These are phyloP conservation scores for Trichoderma sp. DNA, from an alignment of 2,329 filamentous ascomycete species.

Conservation along the genomic window DNA sequence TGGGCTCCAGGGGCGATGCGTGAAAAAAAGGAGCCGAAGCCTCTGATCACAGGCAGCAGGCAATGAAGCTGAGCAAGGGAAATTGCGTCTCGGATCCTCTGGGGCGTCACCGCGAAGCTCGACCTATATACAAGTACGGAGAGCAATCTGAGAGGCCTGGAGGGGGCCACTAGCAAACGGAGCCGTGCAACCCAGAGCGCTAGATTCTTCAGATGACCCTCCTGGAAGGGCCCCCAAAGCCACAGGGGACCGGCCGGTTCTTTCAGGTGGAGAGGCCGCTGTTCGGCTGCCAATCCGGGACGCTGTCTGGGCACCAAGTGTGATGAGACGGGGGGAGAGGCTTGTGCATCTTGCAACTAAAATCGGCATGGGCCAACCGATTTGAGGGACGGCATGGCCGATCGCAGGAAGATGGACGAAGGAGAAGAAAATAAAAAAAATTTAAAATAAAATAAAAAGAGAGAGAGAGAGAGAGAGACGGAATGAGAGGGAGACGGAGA, in stretches of 20 bases:
- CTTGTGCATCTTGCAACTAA: constrained; percentile 3
- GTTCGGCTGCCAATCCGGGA: constrained; percentile 11
- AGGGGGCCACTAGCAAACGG: constrained; percentile 1
- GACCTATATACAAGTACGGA: constrained; percentile 15
- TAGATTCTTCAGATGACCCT: constrained; percentile 10
- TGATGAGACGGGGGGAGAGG: not conserved
- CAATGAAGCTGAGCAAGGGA: not conserved
- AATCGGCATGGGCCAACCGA: constrained; percentile 17
- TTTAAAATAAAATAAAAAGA: no score
- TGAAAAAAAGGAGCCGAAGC: not conserved
- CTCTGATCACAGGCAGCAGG: not conserved
- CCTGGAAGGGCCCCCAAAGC: not conserved
- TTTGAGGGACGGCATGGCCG: constrained; percentile 14
- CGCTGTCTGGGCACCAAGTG: constrained; percentile 2
- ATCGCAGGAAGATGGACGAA: not conserved
- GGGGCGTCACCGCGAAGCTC: constrained; percentile 11
- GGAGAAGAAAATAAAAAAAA: no score
- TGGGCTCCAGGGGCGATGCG: constrained; percentile 1
- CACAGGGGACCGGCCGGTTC: not conserved
- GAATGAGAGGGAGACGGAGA: not conserved
- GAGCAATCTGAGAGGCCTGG: not conserved
- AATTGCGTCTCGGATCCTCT: not conserved
- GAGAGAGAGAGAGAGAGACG: no score
- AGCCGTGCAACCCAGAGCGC: constrained; percentile 1
- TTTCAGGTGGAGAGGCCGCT: constrained; percentile 6